These are phyloP conservation scores for Zymoseptoria brevis DNA, from an alignment of 2,329 filamentous ascomycete genomes.

Conservation along the genomic window DNA sequence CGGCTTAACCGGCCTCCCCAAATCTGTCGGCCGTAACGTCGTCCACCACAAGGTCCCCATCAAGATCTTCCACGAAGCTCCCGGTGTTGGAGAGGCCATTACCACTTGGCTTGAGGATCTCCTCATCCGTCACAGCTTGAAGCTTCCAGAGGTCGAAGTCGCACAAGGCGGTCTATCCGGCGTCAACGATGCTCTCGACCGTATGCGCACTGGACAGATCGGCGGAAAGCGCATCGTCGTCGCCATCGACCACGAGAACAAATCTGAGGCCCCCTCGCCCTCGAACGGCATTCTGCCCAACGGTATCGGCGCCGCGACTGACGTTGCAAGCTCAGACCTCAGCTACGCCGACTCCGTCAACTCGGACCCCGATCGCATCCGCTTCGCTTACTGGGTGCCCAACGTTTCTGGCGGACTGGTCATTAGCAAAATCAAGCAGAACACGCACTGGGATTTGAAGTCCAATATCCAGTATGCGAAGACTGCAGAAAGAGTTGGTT, in stretches of 20 bases:
- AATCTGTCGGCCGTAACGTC: constrained; percentile 42
- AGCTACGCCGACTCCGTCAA: constrained; percentile 35
- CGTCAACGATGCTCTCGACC: constrained; percentile 61
- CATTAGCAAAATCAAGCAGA: constrained; percentile 45
- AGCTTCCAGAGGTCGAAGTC: constrained; percentile 58
- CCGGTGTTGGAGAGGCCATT: constrained; percentile 54
- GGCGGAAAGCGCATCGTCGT: constrained; percentile 65
- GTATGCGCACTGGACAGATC: constrained; percentile 57
- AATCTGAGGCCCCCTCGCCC: constrained; percentile 3
- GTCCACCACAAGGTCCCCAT: constrained; percentile 62
- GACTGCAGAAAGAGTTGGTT: constrained; percentile 42
- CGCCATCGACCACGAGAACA: constrained; percentile 21
- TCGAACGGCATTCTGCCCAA: constrained; percentile 12
- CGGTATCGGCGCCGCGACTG: constrained; percentile 9
- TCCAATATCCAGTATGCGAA: constrained; percentile 44
- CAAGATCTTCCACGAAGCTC: constrained; percentile 65
- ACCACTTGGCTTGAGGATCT: constrained; percentile 61
- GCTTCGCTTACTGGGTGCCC: constrained; percentile 48
- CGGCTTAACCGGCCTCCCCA: constrained; percentile 60
- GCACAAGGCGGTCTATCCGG: constrained; percentile 55
- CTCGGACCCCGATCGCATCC: constrained; percentile 36
- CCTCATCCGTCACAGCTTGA: constrained; percentile 46
- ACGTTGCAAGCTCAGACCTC: constrained; percentile 17
- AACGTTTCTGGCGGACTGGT: constrained; percentile 48
- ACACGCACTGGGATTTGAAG: constrained; percentile 42